Conservation (phyloP, 345 rosid genomes). For the Nephelium lappaceum region DNA sequence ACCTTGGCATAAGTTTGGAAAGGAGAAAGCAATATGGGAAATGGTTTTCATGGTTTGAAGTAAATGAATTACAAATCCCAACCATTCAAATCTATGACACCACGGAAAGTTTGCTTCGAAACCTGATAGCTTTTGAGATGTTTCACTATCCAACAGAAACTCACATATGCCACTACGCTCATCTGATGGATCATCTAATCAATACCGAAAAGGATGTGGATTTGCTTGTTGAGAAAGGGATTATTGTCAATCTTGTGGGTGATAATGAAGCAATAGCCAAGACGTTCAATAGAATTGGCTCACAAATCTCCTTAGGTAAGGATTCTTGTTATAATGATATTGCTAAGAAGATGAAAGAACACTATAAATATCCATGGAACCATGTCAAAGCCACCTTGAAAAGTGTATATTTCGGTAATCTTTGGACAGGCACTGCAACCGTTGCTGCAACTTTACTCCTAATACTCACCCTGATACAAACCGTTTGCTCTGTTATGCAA, state of each 20-base stretch:
- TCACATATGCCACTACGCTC: not conserved
- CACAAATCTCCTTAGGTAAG: not conserved
- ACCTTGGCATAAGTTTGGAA: not conserved
- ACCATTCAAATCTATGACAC: not conserved
- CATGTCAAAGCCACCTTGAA: not conserved
- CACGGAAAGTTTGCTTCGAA: not conserved
- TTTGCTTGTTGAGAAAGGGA: not conserved
- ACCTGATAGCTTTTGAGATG: not conserved
- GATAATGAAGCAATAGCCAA: no score
- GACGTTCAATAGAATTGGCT: not conserved
- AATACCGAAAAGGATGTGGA: not conserved
- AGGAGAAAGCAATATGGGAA: no score
- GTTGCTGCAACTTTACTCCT: no score
- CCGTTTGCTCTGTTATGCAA: no score
- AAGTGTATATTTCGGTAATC: not conserved
- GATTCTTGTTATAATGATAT: not conserved
- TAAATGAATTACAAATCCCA: not conserved
- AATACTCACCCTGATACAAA: no score
- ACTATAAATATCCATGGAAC: not conserved
- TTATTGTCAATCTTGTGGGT: not conserved
- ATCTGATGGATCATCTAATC: not conserved
- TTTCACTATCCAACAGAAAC: not conserved
- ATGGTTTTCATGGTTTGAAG: not conserved
- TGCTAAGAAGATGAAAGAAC: not conserved
- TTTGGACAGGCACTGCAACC: slow-evolving; percentile 25